Evolutionary conservation across 2,329 filamentous ascomycete species (phyloP).

Genomic region (Nemania sp.): DNA sequence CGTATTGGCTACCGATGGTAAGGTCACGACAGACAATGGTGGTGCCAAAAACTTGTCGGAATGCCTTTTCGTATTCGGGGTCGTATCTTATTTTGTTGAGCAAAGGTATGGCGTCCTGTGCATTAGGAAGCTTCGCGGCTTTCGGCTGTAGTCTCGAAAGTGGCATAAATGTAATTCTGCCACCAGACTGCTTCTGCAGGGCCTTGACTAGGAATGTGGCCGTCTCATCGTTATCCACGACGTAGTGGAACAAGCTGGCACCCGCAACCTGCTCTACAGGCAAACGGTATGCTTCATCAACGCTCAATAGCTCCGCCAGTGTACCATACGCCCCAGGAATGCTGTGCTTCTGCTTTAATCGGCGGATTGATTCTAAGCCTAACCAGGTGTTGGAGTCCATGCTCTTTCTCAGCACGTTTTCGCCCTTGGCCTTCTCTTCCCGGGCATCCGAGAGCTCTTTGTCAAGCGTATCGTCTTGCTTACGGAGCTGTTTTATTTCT

Average conservation of each 20-base stretch:
- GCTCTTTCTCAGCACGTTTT: conserved; percentile 75
- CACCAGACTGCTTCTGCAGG: conserved; percentile 77
- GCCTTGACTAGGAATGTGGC: conserved; percentile 79
- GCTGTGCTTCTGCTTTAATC: conserved; percentile 76
- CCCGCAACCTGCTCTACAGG: conserved; percentile 93
- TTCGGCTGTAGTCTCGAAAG: conserved; percentile 77
- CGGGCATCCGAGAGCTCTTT: conserved; percentile 75
- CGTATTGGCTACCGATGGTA: conserved; percentile 85
- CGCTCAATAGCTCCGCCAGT: conserved; percentile 87
- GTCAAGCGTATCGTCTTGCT: conserved; percentile 85
- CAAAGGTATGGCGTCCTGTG: conserved; percentile 84
- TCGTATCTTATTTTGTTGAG: conserved; percentile 85
- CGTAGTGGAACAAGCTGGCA: conserved; percentile 90
- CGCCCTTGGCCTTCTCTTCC: conserved; percentile 75
- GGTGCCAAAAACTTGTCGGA: conserved; percentile 93
- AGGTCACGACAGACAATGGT: conserved; percentile 93
- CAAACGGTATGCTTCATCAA: conserved; percentile 80
- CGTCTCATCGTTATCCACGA: conserved; percentile 89
- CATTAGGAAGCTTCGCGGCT: conserved; percentile 76
- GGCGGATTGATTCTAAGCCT: conserved; percentile 83
- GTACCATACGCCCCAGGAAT: conserved; percentile 90
- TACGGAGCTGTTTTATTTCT: conserved; percentile 82
- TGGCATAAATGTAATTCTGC: conserved; percentile 93
- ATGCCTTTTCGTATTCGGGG: conserved; percentile 75
- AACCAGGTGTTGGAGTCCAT: conserved; percentile 89